Evolutionary conservation across 1,139 yeast genomes (phyloP).

Genomic region (Blastobotrys serpentis): DNA sequence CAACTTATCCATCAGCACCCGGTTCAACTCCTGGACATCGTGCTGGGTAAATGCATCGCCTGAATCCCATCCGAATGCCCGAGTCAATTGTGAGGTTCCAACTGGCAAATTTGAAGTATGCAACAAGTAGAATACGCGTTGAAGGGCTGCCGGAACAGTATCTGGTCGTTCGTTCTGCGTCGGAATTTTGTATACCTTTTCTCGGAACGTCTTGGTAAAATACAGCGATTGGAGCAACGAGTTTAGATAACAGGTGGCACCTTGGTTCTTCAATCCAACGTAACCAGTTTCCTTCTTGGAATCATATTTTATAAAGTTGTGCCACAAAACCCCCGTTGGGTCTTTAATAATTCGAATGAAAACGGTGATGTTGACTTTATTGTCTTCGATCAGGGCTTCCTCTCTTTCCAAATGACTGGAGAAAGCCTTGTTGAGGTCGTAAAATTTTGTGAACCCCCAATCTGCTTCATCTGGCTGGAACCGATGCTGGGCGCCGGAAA

Average conservation of each 20-base stretch:
- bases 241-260: constrained; percentile 95
- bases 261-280: constrained; percentile 93
- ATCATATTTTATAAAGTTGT: constrained; percentile 78
- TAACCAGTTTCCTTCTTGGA: constrained; percentile 85
- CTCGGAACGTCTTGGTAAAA: constrained; percentile 79
- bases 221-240: constrained; percentile 87
- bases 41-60: constrained; percentile 96
- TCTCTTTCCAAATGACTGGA: constrained; percentile 20
- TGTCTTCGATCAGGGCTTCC: constrained; percentile 49
- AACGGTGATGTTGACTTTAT: constrained; percentile 68
- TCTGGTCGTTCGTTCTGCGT: constrained; percentile 57
- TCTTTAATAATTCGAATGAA: constrained; percentile 78
- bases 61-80: constrained; percentile 96
- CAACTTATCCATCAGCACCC: constrained; percentile 91
- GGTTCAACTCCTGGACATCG: constrained; percentile 93
- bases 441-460: constrained; percentile 91
- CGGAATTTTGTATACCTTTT: constrained; percentile 86
- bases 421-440: constrained; percentile 55
- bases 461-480: constrained; percentile 75
- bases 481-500: constrained; percentile 74
- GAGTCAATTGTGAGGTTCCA: constrained; percentile 82
- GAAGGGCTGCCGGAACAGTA: constrained; percentile 78
- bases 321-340: constrained; percentile 93
- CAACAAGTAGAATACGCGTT: constrained; percentile 78
- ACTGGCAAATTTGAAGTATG: constrained; percentile 72